A percentile compares a stretch with the other conserved stretches of the same genome.
Conservation (phyloP, 1,139 yeast species). For the Candida albicans region DNA sequence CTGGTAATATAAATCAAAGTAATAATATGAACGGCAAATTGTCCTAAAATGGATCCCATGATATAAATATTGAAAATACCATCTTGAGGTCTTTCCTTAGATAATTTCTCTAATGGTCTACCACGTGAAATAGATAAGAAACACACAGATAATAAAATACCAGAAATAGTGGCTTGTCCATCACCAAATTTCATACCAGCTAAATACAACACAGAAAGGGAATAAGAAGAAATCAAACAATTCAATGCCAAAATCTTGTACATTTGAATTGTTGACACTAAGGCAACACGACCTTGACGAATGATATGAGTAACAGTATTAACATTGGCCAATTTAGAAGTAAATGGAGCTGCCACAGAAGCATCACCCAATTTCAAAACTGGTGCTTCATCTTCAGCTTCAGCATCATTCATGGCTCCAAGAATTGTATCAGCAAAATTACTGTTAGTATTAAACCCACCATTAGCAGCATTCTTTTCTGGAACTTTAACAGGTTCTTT, state of each 20-base stretch:
- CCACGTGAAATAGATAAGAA: slow-evolving; percentile 95
- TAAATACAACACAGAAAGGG: slow-evolving; percentile 86
- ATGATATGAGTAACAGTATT: slow-evolving; percentile 89
- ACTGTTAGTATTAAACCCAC: slow-evolving; percentile 35
- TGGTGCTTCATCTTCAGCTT: slow-evolving; percentile 84
- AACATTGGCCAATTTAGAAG: slow-evolving; percentile 90
- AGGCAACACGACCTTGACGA: slow-evolving; percentile 98
- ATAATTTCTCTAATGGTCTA: slow-evolving; percentile 81
- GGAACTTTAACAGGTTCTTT: slow-evolving; percentile 21
- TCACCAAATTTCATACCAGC: slow-evolving; percentile 99
- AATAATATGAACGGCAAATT: slow-evolving; percentile 87
- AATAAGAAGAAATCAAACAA: slow-evolving; percentile 95
- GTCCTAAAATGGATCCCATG: slow-evolving; percentile 97
- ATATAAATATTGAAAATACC: slow-evolving; percentile 93
- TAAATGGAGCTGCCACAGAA: slow-evolving; percentile 98
- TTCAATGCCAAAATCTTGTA: slow-evolving; percentile 95
- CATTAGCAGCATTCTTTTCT: slow-evolving; percentile 13
- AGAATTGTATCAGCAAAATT: slow-evolving; percentile 71
- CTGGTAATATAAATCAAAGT: slow-evolving; percentile 80
- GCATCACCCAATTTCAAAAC: slow-evolving; percentile 96
- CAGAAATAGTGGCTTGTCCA: slow-evolving; percentile 93
- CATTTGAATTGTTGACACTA: slow-evolving; percentile 98
- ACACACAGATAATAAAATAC: slow-evolving; percentile 87
- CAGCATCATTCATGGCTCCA: slow-evolving; percentile 67
- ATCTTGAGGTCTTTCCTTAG: slow-evolving; percentile 95